Conservation (phyloP, 1,284 basidiomycete genomes). For the Rhodotorula sp. region DNA sequence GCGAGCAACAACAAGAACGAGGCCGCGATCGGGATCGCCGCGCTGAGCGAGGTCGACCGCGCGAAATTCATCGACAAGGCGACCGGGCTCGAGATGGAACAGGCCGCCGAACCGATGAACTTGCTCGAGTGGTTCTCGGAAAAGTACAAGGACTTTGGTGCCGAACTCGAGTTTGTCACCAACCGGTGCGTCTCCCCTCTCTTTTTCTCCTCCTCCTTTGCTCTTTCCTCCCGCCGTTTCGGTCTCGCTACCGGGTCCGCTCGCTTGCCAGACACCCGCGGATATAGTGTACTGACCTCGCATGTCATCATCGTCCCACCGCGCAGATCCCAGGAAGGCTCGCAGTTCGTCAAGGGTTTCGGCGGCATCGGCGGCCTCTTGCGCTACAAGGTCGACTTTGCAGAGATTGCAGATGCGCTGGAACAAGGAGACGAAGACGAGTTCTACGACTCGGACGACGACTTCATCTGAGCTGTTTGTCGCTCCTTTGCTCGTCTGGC, state of each 20-base stretch:
- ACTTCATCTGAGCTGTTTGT: slow-evolving; percentile 14
- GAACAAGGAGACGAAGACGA: slow-evolving; percentile 36
- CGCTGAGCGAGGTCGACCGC: slow-evolving; percentile 68
- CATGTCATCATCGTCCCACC: neutral
- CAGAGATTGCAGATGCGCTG: slow-evolving; percentile 55
- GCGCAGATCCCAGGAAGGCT: slow-evolving; percentile 83
- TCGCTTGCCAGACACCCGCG: no score
- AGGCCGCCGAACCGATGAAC: slow-evolving; percentile 70
- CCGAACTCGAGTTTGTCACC: slow-evolving; percentile 71
- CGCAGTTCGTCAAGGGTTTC: slow-evolving; percentile 98
- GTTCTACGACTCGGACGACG: slow-evolving; percentile 19
- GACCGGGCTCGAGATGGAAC: slow-evolving; percentile 95
- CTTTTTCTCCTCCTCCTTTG: slow-evolving; percentile 25
- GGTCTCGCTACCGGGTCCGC: slow-evolving; percentile 11
- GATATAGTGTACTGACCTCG: neutral
- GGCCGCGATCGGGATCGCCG: slow-evolving; percentile 43
- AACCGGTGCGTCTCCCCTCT: slow-evolving; percentile 45
- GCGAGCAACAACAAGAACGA: slow-evolving; percentile 50
- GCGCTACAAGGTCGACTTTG: slow-evolving; percentile 93
- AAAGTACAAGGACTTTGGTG: slow-evolving; percentile 96
- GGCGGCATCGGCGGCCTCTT: slow-evolving; percentile 95
- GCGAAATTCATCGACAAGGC: slow-evolving; percentile 94
- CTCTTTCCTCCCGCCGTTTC: slow-evolving; percentile 2
- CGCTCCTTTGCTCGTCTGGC: slow-evolving; percentile 9
- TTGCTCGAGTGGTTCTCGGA: slow-evolving; percentile 98